phyloP scores from a whole-genome alignment of 2,329 filamentous ascomycete genomes.

The Colletotrichum australisinense region DNA sequence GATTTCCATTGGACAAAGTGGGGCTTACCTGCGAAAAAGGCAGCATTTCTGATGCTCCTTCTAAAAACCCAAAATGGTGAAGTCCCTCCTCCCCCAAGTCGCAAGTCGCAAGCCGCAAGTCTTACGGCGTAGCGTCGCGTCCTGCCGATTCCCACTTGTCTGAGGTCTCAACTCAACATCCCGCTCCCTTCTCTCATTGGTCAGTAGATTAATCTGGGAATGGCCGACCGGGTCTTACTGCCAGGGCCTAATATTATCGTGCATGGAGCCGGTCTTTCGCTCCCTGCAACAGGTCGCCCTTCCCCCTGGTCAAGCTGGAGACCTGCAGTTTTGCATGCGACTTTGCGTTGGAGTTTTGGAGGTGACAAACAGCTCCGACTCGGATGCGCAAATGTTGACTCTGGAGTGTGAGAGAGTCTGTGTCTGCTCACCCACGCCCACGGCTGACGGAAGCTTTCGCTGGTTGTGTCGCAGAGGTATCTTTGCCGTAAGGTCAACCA shows the following conservation, averaged over 20 bases:
- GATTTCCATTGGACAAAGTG: neutral
- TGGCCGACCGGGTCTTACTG: slow-evolving; percentile 10
- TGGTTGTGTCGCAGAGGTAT: neutral
- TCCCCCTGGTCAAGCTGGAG: slow-evolving; percentile 13
- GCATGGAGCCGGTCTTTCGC: slow-evolving; percentile 17
- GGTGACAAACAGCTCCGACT: slow-evolving; percentile 1
- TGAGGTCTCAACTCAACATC: slow-evolving; percentile 26
- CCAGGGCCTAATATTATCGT: slow-evolving; percentile 22
- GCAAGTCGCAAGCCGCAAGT: neutral
- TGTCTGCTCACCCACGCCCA: neutral
- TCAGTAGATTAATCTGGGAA: neutral
- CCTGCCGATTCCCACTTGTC: slow-evolving; percentile 6
- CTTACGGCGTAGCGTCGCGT: slow-evolving; percentile 4
- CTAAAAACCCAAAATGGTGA: neutral
- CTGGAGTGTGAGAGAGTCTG: neutral
- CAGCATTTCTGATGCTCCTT: neutral
- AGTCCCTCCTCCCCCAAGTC: neutral
- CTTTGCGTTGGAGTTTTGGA: neutral
- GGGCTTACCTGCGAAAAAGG: neutral
- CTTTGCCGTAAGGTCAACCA: neutral
- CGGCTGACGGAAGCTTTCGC: neutral
- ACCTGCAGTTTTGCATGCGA: slow-evolving; percentile 21
- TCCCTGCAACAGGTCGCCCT: slow-evolving; percentile 12
- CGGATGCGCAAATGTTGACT: neutral
- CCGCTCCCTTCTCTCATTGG: slow-evolving; percentile 9